Base-by-base conservation (phyloP, 768 basidiomycete species). In the Boletellus emodensis region DNA sequence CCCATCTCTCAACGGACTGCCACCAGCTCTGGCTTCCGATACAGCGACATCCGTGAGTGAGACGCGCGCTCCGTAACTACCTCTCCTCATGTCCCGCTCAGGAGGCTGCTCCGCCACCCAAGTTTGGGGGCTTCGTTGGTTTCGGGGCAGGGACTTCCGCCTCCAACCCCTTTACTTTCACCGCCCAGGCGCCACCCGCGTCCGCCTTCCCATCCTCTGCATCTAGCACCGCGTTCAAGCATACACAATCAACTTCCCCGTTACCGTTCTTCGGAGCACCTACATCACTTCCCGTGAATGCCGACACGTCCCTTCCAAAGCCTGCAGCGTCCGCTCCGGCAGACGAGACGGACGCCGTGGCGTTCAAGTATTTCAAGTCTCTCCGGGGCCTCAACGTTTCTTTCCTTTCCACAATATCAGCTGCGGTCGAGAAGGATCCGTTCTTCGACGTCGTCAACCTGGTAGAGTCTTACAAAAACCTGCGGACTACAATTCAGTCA, bases 341-440 rank as follows among this genome's bases (percentile, higher is more conserved):
- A 55, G 55, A 70, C 56, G 53, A 66, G 55, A 61, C 67, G 34
- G 59, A 70, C 30, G 57, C 58, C 14, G 53, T 59, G 22, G 73
- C 75, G 33, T 57, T 80, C 14, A 78, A 79, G 46, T 88, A 84
- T 61, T 88, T 81, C 69, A 79, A 71, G 36, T 78, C 81, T 22
- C 75, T 90, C n/a, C 82, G 88, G 33, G 87, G 87, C 13, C 74
- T 90, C 37, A 90, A 90, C 59, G 67, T 77, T 32, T 86, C 85
- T 3, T 72, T 90, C 52, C 62, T 85, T 20, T 70, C 76, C n/a
- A 75, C 79, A 13, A 63, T 87, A 47, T 72, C 78, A 28, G 76
- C 78, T 51, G 77, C 80, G 18, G 71, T 87, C 18, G 79, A 85
- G 43, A 70, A 76, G 14, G 87, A 90, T 66, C 84, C 87, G 2